These are phyloP conservation scores for Apophysomyces sp. DNA, from an alignment of 371 early-diverging fungal genomes.

Conservation along the genomic window DNA sequence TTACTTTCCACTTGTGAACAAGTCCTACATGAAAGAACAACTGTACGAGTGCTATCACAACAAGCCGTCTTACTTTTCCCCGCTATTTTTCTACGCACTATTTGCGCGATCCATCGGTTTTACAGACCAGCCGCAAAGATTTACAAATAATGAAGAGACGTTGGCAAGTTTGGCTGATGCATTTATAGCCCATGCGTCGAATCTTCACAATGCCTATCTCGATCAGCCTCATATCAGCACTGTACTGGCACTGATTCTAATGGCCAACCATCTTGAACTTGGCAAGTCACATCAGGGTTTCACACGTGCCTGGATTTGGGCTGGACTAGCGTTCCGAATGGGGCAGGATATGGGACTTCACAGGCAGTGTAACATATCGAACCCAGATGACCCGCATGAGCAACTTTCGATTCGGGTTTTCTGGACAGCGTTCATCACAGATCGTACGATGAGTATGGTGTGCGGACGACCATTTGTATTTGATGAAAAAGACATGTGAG, in stretches of 20 bases:
- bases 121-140: conserved; percentile 16
- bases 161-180: conserved; percentile 2
- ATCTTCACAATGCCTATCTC: conserved; percentile 18
- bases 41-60: conserved; percentile 9
- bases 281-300: conserved; percentile 16
- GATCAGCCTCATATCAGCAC: conserved; percentile 33
- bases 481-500: conserved; percentile 49
- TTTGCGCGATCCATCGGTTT: conserved; percentile 39
- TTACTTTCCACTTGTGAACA: conserved; percentile 50
- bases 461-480: conserved; percentile 41
- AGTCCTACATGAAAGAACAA: conserved; percentile 25
- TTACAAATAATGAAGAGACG: conserved; percentile 1
- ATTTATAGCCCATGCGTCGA: conserved; percentile 9
- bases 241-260: conserved; percentile 28
- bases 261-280: conserved; percentile 33
- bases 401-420: conserved; percentile 40
- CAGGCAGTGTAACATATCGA: conserved; percentile 12
- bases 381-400: conserved; percentile 10
- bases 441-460: conserved; percentile 36
- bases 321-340: conserved; percentile 44
- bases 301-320: conserved; percentile 34
- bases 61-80: conserved; percentile 26
- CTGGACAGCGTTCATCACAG: conserved; percentile 42
- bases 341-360: conserved; percentile 41
- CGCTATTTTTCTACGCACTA: conserved; percentile 40